phyloP scores from a whole-genome alignment of 2,329 filamentous ascomycete genomes.

The Aspergillus texensis region DNA sequence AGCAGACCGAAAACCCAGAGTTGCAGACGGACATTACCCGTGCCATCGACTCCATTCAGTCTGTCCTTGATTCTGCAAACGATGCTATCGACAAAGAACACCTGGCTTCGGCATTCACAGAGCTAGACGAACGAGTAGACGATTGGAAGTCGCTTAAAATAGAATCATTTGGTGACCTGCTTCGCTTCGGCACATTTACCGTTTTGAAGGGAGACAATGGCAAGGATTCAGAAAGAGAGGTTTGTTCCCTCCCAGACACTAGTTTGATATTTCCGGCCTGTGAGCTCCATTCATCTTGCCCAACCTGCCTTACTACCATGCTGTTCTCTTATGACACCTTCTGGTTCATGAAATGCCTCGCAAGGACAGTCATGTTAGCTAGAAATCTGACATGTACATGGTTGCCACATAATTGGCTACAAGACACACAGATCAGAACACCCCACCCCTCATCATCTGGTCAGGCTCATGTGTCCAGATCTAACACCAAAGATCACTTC shows the following conservation, averaged over 20 bases:
- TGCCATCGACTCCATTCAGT: conserved; percentile 80
- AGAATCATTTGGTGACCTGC: conserved; percentile 84
- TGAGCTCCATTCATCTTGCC: conserved; percentile 10
- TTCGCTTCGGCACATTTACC: conserved; percentile 87
- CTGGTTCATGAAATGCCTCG: neutral
- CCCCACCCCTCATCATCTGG: neutral
- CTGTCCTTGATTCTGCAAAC: conserved; percentile 82
- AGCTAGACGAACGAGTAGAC: conserved; percentile 80
- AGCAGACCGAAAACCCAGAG: conserved; percentile 75
- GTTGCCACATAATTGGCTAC: neutral
- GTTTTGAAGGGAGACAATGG: conserved; percentile 77
- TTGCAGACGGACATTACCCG: conserved; percentile 71
- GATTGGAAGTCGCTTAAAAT: conserved; percentile 96
- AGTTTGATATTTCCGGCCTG: conserved; percentile 6
- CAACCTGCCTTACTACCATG: neutral
- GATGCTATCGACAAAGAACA: conserved; percentile 88
- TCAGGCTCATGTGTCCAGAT: too few species aligned
- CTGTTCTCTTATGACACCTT: too few species aligned
- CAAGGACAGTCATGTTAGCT: too few species aligned
- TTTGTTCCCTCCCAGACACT: conserved; percentile 47
- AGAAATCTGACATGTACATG: too few species aligned
- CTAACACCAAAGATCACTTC: too few species aligned
- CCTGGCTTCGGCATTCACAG: conserved; percentile 78
- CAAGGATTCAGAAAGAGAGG: conserved; percentile 89
- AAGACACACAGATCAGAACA: neutral